A percentile compares a stretch with the other conserved stretches of the same genome.
Conservation (phyloP, 1,139 yeast genomes). For the Kluyveromyces sp. region DNA sequence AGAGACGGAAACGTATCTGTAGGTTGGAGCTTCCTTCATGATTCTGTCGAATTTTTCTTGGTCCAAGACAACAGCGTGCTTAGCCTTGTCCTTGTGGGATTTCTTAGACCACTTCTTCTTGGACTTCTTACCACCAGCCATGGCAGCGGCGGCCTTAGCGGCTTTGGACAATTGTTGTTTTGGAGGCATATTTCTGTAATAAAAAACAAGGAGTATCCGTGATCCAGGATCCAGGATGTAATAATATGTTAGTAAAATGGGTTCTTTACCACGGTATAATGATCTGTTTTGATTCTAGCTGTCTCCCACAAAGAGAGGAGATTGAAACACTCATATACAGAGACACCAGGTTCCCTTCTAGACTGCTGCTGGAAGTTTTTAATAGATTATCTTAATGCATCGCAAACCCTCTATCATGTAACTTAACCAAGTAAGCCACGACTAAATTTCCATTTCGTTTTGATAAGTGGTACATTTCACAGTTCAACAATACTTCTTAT, state of each 20-base stretch:
- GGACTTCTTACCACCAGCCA: constrained; percentile 99
- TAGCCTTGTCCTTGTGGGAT: constrained; percentile 99
- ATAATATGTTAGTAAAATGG: not conserved
- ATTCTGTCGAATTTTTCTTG: constrained; percentile 99
- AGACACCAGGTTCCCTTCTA: too few relatives aligned
- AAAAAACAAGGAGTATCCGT: not conserved
- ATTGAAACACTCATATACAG: too few relatives aligned
- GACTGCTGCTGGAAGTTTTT: too few relatives aligned
- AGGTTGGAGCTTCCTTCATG: constrained; percentile 98
- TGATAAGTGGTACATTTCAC: too few relatives aligned
- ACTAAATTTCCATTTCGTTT: too few relatives aligned
- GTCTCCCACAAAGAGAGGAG: too few relatives aligned
- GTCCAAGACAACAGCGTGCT: constrained; percentile 94
- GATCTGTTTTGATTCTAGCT: too few relatives aligned
- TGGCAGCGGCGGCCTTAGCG: constrained; percentile 99
- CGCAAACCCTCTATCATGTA: too few relatives aligned
- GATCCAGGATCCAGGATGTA: not conserved
- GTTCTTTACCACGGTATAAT: too few relatives aligned
- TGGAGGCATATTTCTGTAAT: constrained; percentile 70
- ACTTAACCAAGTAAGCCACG: too few relatives aligned
- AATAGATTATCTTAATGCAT: too few relatives aligned
- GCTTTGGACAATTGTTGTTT: constrained; percentile 99
- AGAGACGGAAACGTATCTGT: constrained; percentile 96
- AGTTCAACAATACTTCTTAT: too few relatives aligned
- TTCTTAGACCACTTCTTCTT: constrained; percentile 99